Conservation (phyloP, 2,329 filamentous ascomycete genomes). For the Fusarium torreyae region DNA sequence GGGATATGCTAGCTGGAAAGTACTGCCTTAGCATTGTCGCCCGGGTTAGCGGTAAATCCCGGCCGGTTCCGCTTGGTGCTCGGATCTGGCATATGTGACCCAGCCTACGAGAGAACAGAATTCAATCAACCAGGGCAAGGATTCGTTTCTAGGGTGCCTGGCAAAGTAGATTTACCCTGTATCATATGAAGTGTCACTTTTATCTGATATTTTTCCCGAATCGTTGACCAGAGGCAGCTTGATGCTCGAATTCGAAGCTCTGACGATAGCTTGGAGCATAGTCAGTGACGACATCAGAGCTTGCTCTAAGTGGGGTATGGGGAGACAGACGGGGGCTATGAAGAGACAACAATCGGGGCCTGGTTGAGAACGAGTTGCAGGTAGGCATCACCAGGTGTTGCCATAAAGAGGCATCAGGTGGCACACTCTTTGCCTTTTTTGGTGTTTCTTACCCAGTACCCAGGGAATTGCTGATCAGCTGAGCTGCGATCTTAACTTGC, state of each 20-base stretch:
- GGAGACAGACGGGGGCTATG: not conserved
- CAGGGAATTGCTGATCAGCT: not conserved
- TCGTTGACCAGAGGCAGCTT: not conserved
- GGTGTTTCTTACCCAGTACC: not conserved
- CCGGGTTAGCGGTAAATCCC: constrained; percentile 46
- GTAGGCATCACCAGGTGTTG: constrained; percentile 13
- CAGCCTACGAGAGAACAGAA: constrained; percentile 40
- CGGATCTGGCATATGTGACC: constrained; percentile 33
- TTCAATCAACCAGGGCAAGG: constrained; percentile 28
- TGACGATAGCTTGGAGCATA: not conserved
- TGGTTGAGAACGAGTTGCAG: not conserved
- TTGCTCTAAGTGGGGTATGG: constrained; percentile 2
- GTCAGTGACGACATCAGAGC: constrained; percentile 26
- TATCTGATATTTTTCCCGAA: not conserved
- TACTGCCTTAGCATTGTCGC: constrained; percentile 35
- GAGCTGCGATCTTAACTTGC: not conserved
- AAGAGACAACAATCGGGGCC: not conserved
- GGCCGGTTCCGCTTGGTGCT: constrained; percentile 38
- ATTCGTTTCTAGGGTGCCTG: constrained; percentile 25
- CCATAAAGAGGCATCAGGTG: constrained; percentile 11
- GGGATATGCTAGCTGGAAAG: not conserved
- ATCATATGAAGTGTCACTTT: not conserved
- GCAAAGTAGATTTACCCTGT: constrained; percentile 15
- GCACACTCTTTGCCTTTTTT: not conserved
- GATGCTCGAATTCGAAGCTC: not conserved